Base-by-base conservation (phyloP, 805 yeast species). In the Metschnikowia hibisci region DNA sequence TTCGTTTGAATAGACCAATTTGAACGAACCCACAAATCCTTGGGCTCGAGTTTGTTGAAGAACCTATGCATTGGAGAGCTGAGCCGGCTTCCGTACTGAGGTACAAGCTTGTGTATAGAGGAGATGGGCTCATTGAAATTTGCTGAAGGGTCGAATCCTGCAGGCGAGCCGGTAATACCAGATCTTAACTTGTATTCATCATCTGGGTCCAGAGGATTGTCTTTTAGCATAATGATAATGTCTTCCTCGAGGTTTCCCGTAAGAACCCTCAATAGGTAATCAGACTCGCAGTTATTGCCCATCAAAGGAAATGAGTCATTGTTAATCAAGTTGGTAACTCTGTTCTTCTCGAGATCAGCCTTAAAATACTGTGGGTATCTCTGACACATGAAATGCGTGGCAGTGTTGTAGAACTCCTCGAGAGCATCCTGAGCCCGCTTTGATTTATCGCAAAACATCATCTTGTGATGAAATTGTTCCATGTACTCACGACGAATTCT, bases 1-100 rank as follows among this genome's bases (percentile, higher is more conserved):
- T 81, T 86, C 1, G 80, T 70, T 56, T 85, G 93, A 18, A 85
- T 61, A 0, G 83, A 71, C 87, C 89, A 85, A 48, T 85, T 85
- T 52, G 72, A 73, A 44, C 93, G 71, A 46, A 77, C 77, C 56
- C 84, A 82, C 38, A 73, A 71, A 43, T 78, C 77, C 25, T 73
- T 67, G 3, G 77, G 73, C 50, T 72, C 69, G 46, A 84, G 56
- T 47, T 78, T 72, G 22, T 69, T 67, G 58, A 85, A 85, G 56
- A 80, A 85, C 51, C 73, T 74, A 54, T 78, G 78, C 91, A 85
- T 85, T 16, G 85, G 76, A 5, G 69, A 52, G 57, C 77, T 73
- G 33, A 85, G 65, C 48, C 78, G 73, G 15, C 73, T 62, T 41
- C 67, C 60, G 53, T 85, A 85, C 46, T 76, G 77, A 0, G 93